phyloP scores from a whole-genome alignment of 768 basidiomycete genomes.

The Agaricus subrufescens region DNA sequence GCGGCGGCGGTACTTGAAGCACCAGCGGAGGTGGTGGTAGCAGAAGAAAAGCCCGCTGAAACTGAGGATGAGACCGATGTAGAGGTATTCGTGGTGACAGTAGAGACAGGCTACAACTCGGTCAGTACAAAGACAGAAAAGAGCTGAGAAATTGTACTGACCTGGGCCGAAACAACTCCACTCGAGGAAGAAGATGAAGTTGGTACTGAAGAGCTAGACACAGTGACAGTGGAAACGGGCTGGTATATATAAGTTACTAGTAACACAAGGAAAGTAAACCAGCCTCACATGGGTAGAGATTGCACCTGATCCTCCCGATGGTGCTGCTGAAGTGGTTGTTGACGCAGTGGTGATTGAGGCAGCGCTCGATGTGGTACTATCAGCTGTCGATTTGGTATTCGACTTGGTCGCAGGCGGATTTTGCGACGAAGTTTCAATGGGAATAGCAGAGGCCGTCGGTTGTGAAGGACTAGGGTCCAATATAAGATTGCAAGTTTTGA shows the following conservation, averaged over 20 bases:
- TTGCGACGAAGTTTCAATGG: slow-evolving; percentile 9
- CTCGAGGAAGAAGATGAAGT: not conserved
- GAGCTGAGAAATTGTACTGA: not conserved
- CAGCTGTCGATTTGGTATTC: slow-evolving; percentile 8
- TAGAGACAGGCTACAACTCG: not conserved
- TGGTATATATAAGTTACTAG: not conserved
- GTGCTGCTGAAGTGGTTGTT: not conserved
- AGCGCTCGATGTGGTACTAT: slow-evolving; percentile 7
- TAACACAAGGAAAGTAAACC: not conserved
- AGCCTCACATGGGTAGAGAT: not conserved
- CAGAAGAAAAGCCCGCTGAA: not conserved
- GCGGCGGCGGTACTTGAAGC: not conserved
- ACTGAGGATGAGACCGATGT: slow-evolving; percentile 7
- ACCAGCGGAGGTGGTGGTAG: slow-evolving; percentile 4
- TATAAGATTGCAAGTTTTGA: slow-evolving; percentile 45
- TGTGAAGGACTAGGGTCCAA: slow-evolving; percentile 11
- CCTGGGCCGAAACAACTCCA: not conserved
- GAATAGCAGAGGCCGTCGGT: not conserved
- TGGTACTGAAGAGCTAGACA: slow-evolving; percentile 7
- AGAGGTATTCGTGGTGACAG: not conserved
- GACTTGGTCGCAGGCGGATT: slow-evolving; percentile 3
- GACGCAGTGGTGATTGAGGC: not conserved
- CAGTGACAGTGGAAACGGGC: slow-evolving; percentile 8
- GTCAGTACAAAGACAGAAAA: not conserved
- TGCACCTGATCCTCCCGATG: not conserved